Base-by-base conservation (phyloP, 129 eudicot species). In the Lactuca saligna region DNA sequence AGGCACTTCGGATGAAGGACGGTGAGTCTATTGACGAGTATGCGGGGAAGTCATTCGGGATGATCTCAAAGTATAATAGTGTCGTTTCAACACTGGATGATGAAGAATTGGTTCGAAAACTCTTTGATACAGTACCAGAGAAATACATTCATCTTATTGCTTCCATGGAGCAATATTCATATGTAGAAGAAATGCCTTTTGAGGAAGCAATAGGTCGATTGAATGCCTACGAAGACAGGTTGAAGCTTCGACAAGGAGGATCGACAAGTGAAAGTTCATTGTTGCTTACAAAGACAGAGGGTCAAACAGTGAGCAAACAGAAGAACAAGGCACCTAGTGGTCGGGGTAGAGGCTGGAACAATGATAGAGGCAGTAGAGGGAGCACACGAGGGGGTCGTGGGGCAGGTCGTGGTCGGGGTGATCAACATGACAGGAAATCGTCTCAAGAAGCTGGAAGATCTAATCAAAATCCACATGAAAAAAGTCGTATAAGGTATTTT, bases 371-470 rank as follows among this genome's bases (percentile, higher is more conserved):
- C 8, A 48, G 65, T 8, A 33, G 65, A 35, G 17, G 17, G 33
- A 14, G 46, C 14, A 7, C 41, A 10, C n/a, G 41, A 58, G 37
- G 63, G 17, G 65, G 46, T 60, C 65, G 65, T 33, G 65, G 65
- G 4, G 10, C 35, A 57, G 65, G 46, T 9, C 65, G 65, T 6
- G 65, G 65, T 4, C 17, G 65, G 20, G 65, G 65, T 12, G 65
- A 34, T 13, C 44, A 20, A 60, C 5, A 29, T 8, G n/a, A 15
- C 15, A 58, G 32, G 39, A 58, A 58, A 32, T 6, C 16, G 6
- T 29, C 41, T 25, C 63, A 58, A 58, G 63, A 58, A 29, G 39
- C 16, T 31, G 39, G 12, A 9, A 4, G 15, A 5, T 58, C 63
- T 0, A 29, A 55, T 7, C 60, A 6, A 25, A 17, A 12, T 5